These are phyloP conservation scores for Botryotinia narcissicola DNA, from an alignment of 2,329 filamentous ascomycete genomes.

Conservation along the genomic window DNA sequence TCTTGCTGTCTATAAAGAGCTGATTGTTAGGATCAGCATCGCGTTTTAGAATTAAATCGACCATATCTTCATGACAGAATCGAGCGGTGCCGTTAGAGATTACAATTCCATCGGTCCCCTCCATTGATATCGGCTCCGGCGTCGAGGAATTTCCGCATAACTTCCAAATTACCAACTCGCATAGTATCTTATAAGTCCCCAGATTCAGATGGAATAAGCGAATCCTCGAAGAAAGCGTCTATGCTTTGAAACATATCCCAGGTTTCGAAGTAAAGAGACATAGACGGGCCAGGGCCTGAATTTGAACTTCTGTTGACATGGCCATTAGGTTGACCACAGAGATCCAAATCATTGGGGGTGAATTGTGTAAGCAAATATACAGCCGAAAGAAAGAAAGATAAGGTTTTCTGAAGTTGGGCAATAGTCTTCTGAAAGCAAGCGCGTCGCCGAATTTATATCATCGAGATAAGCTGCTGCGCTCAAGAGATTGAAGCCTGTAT, in stretches of 20 bases:
- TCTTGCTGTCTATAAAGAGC: no score
- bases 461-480: neutral
- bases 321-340: neutral
- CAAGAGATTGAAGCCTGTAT: neutral
- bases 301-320: neutral
- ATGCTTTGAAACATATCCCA: neutral
- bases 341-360: neutral
- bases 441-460: neutral
- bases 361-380: neutral
- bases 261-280: neutral
- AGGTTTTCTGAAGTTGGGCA: neutral
- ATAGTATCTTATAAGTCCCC: neutral
- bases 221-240: neutral
- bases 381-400: neutral
- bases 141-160: neutral
- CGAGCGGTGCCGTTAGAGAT: neutral
- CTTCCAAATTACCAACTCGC: neutral
- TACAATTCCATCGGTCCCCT: neutral
- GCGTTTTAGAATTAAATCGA: neutral
- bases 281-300: neutral
- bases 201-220: neutral
- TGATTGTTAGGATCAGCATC: neutral
- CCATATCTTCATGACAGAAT: neutral
- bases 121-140: neutral
- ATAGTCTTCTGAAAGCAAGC: neutral